Conservation (phyloP, 768 basidiomycete species). For the Suillus luteus region DNA sequence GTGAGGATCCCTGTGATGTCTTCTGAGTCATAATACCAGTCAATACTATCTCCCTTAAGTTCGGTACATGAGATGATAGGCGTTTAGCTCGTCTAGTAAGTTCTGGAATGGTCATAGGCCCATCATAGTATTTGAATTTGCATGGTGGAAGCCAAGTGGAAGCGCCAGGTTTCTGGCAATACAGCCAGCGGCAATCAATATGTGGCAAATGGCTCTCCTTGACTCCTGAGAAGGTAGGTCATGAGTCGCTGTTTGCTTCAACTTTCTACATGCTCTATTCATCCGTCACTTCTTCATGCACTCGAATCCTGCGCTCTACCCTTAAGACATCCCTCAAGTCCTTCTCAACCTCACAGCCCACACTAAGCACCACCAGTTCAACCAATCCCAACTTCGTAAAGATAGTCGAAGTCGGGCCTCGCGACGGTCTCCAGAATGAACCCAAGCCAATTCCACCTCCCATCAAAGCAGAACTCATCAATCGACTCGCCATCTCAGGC, state of each 20-base stretch:
- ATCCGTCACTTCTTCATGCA: neutral
- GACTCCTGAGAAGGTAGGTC: neutral
- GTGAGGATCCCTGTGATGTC: neutral
- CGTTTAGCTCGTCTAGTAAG: neutral
- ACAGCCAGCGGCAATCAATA: neutral
- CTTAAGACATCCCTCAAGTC: conserved; percentile 1
- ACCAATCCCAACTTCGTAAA: conserved; percentile 21
- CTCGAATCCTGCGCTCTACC: conserved; percentile 1
- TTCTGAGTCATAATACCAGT: neutral
- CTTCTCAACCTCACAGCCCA: conserved; percentile 4
- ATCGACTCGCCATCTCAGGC: conserved; percentile 70
- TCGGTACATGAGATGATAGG: neutral
- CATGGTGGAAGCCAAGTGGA: too few relatives aligned
- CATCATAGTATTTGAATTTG: neutral
- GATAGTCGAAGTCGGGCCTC: conserved; percentile 88
- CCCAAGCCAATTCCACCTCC: conserved; percentile 68
- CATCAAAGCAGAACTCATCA: conserved; percentile 79
- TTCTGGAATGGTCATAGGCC: neutral
- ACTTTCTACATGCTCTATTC: neutral
- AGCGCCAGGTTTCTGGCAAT: neutral
- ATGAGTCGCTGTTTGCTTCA: neutral
- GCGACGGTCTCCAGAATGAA: conserved; percentile 94
- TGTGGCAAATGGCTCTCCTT: neutral
- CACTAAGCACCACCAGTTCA: neutral
- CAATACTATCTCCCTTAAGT: neutral